phyloP scores from a whole-genome alignment of 208 protist species.

The Acanthamoeba healyi region DNA sequence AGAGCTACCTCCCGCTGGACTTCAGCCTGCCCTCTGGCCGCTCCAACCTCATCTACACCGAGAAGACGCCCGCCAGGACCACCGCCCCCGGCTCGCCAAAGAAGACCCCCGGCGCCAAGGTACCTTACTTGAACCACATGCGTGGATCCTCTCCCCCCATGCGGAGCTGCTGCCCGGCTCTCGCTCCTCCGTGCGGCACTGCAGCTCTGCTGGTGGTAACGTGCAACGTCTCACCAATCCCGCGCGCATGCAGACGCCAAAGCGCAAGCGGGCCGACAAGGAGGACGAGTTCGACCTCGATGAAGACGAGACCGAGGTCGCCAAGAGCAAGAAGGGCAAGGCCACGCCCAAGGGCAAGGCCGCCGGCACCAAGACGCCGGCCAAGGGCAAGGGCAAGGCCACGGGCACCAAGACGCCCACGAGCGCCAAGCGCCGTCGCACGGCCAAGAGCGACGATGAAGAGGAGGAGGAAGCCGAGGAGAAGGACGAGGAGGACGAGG shows the following conservation, averaged over 20 bases:
- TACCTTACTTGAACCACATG: no score
- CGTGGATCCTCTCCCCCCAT: no score
- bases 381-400: background rate
- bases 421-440: conserved; percentile 3
- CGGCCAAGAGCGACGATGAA: background rate
- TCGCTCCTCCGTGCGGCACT: no score
- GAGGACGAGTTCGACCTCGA: background rate
- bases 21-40: conserved; percentile 38
- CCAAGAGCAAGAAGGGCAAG: background rate
- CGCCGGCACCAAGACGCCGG: background rate
- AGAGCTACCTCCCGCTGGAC: conserved; percentile 55
- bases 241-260: background rate
- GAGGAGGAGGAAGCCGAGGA: background rate
- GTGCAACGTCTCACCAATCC: no score
- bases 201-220: no score
- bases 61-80: conserved; percentile 26
- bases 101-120: conserved; percentile 44
- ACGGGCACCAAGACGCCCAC: conserved; percentile 19
- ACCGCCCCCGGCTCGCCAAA: background rate
- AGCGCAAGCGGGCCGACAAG: background rate
- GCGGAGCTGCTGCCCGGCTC: no score
- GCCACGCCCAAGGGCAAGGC: background rate
- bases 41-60: conserved; percentile 58
- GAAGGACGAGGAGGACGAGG: background rate
- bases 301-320: background rate